A percentile compares a stretch with the other conserved stretches of the same genome.
Conservation (phyloP, 2,329 filamentous ascomycete genomes). For the Paraphaeosphaeria minitans region DNA sequence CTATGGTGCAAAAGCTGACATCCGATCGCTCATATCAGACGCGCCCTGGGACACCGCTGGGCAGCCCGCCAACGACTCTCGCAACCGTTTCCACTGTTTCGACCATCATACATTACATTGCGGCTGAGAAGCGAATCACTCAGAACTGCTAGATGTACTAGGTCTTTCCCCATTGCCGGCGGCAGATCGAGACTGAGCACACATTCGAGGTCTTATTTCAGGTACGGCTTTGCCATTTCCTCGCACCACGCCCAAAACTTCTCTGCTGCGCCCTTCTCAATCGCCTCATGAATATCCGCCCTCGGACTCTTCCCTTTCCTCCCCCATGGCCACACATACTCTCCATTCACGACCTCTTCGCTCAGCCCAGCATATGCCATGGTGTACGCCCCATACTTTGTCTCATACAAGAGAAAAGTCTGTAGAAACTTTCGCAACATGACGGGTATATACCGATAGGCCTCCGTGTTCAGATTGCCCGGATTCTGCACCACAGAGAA, state of each 20-base stretch:
- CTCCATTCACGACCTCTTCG: constrained; percentile 37
- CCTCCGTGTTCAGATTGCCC: constrained; percentile 33
- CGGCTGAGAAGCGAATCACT: no score
- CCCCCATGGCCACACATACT: constrained; percentile 56
- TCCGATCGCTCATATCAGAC: no score
- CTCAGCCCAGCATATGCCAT: constrained; percentile 15
- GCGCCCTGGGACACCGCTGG: no score
- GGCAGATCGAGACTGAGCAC: no score
- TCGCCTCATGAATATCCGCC: constrained; percentile 36
- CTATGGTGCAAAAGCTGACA: no score
- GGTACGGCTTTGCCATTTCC: constrained; percentile 17
- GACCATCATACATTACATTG: no score
- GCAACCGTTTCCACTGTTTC: no score
- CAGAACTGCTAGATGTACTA: no score
- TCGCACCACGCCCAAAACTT: constrained; percentile 54
- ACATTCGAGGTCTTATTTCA: neutral
- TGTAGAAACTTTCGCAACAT: constrained; percentile 4
- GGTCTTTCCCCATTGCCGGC: no score
- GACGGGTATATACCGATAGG: constrained; percentile 46
- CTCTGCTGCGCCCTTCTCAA: constrained; percentile 46
- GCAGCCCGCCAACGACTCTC: no score
- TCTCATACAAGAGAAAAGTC: constrained; percentile 9
- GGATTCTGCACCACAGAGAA: constrained; percentile 40
- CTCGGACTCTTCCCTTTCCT: constrained; percentile 26
- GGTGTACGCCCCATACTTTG: constrained; percentile 17